A percentile compares a stretch with the other conserved stretches of the same genome.
These are phyloP conservation scores for Epicoccum nigrum DNA, from an alignment of 2,329 filamentous ascomycete species.

Conservation along the genomic window DNA sequence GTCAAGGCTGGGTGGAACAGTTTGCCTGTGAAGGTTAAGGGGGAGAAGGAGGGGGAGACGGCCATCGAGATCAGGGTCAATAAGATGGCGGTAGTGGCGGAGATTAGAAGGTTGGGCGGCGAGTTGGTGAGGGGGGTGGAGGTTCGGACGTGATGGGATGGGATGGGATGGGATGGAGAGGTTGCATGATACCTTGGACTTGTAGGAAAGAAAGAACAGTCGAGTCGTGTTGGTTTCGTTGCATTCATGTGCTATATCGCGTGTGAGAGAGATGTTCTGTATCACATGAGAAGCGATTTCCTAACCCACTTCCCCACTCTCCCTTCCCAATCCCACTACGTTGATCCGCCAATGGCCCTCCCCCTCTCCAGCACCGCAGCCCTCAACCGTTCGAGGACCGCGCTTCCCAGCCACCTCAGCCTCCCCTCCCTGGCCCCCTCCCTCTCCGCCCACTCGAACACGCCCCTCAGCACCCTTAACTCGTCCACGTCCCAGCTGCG, in stretches of 20 bases:
- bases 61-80: constrained; percentile 66
- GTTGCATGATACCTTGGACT: too few relatives aligned
- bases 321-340: too few relatives aligned
- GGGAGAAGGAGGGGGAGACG: constrained; percentile 46
- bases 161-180: not conserved
- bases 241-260: too few relatives aligned
- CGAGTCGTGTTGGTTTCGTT: too few relatives aligned
- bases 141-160: constrained; percentile 18
- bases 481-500: constrained; percentile 54
- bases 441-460: constrained; percentile 71
- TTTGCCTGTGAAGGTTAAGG: constrained; percentile 54
- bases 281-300: too few relatives aligned
- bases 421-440: constrained; percentile 42
- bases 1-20: constrained; percentile 73
- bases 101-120: constrained; percentile 69
- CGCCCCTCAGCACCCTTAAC: constrained; percentile 65
- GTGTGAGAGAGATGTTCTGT: too few relatives aligned
- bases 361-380: constrained; percentile 55
- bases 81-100: constrained; percentile 68
- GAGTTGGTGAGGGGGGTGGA: constrained; percentile 60
- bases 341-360: constrained; percentile 24
- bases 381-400: constrained; percentile 62
- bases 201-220: too few relatives aligned
- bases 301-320: too few relatives aligned
- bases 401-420: constrained; percentile 61